These are phyloP conservation scores for Beauveria pseudobassiana DNA, from an alignment of 2,329 filamentous ascomycete genomes.

Conservation along the genomic window DNA sequence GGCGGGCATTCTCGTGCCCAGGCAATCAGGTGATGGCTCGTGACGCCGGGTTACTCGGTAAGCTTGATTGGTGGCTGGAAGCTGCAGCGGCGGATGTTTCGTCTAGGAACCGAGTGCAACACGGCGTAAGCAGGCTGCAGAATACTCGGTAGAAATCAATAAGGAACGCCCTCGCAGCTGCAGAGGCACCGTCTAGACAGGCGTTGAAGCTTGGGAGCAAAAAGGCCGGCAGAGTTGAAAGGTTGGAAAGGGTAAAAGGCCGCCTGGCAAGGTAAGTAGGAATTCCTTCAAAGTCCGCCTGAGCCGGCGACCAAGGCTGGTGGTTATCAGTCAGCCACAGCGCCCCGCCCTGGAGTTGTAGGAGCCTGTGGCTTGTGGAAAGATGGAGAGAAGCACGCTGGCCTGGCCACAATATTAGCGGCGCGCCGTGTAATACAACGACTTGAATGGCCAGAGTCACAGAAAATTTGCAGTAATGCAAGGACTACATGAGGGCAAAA, in stretches of 20 bases:
- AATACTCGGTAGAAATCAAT: background rate
- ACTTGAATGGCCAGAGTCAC: no score
- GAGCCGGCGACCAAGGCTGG: background rate
- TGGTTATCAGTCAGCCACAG: background rate
- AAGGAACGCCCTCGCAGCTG: background rate
- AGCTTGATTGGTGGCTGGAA: slow-evolving; percentile 1
- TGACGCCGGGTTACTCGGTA: background rate
- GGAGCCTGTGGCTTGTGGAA: background rate
- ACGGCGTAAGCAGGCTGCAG: background rate
- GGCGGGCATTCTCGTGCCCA: slow-evolving; percentile 2
- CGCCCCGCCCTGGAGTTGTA: background rate
- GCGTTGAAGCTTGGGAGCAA: background rate
- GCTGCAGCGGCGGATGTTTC: background rate
- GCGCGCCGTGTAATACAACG: no score
- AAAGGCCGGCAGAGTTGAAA: background rate
- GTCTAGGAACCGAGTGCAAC: background rate
- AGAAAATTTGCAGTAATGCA: no score
- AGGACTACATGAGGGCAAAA: no score
- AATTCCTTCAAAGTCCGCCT: background rate
- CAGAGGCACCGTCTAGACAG: background rate
- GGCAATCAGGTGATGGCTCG: slow-evolving; percentile 5
- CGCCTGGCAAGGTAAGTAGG: background rate
- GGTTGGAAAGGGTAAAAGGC: background rate
- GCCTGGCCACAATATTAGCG: no score
- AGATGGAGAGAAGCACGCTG: no score